A percentile compares a stretch with the other conserved stretches of the same genome.
Conservation (phyloP, 306 rosid species). For the Dryas drummondii region DNA sequence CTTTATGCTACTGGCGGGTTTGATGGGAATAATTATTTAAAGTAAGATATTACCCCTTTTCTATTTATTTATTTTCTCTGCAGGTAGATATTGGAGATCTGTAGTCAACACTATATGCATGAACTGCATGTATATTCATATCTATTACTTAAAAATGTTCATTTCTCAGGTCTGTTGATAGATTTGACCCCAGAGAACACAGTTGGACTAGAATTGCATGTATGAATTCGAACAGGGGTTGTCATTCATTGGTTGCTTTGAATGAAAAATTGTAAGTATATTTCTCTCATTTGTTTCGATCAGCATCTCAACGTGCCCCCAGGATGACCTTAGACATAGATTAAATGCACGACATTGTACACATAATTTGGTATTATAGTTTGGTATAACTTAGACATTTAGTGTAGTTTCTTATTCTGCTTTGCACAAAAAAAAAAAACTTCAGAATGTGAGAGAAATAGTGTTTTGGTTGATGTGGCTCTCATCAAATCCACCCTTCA, state of each 20-base stretch:
- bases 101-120: not conserved
- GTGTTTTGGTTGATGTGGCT: not conserved
- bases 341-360: not conserved
- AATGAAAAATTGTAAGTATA: constrained; percentile 61
- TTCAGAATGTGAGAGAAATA: not conserved
- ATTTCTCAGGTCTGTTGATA: constrained; percentile 65
- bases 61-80: constrained; percentile 13
- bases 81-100: not conserved
- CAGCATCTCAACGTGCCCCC: not conserved
- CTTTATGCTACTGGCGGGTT: constrained; percentile 58
- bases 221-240: constrained; percentile 48
- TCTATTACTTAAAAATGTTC: not conserved
- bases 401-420: not conserved
- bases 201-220: constrained; percentile 56
- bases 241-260: constrained; percentile 54
- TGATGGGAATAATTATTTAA: constrained; percentile 50
- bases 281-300: not conserved
- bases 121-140: not conserved
- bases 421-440: not conserved
- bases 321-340: constrained; percentile 10
- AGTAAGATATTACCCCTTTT: constrained; percentile 42
- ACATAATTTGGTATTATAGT: not conserved
- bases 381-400: not conserved
- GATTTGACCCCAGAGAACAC: constrained; percentile 84
- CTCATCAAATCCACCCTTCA: not conserved